Percentiles rank a stretch among this genome's conserved stretches.
Evolutionary conservation across 2,329 filamentous ascomycete species (phyloP).

Genomic region (Calonectria hongkongensis): DNA sequence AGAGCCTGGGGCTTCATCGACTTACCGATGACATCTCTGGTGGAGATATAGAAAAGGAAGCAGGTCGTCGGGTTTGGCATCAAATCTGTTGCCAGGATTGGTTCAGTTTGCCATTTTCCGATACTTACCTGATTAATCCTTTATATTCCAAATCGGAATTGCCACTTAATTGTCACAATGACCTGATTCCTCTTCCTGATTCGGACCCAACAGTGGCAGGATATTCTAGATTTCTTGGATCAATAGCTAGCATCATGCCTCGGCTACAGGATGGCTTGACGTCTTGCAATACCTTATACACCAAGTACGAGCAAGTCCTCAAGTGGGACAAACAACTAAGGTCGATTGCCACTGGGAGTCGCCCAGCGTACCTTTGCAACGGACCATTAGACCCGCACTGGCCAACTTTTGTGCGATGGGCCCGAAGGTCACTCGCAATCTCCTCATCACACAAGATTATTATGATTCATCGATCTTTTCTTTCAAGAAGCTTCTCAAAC

Average conservation of each 20-base stretch:
- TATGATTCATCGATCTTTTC: constrained; percentile 7
- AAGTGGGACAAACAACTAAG: constrained; percentile 8
- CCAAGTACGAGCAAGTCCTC: background rate
- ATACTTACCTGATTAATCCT: constrained; percentile 6
- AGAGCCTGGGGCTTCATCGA: constrained; percentile 8
- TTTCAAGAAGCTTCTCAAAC: constrained; percentile 14
- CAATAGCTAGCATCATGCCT: constrained; percentile 10
- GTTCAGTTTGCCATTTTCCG: constrained; percentile 11
- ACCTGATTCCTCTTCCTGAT: background rate
- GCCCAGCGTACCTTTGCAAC: background rate
- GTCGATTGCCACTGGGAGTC: background rate
- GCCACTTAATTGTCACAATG: constrained; percentile 3
- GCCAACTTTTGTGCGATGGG: constrained; percentile 12
- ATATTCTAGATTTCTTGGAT: constrained; percentile 2
- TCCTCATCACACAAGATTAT: constrained; percentile 16
- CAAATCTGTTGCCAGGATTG: constrained; percentile 6
- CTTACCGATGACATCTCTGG: background rate
- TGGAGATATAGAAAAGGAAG: background rate
- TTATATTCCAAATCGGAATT: background rate
- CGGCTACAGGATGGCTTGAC: constrained; percentile 6
- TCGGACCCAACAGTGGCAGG: background rate
- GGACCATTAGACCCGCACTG: background rate
- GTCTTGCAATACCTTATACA: background rate
- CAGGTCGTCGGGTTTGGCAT: constrained; percentile 3
- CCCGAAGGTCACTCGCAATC: background rate